Evolutionary conservation across 1,284 basidiomycete species (phyloP).

Genomic region (Stygiomarasmius scandens): DNA sequence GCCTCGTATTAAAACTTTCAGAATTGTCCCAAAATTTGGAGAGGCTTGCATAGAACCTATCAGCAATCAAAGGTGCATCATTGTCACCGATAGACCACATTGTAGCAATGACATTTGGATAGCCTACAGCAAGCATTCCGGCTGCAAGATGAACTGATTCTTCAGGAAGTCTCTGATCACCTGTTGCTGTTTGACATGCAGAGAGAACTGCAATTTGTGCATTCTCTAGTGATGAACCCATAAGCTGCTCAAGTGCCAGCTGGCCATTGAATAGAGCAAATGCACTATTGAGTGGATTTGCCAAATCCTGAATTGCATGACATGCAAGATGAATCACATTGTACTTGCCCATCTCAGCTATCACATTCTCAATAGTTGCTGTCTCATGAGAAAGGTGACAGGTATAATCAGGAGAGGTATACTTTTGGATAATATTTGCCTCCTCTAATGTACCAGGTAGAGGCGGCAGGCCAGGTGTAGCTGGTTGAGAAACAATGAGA

Average conservation of each 20-base stretch:
- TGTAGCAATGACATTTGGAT: conserved; percentile 20
- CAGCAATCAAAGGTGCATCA: conserved; percentile 3
- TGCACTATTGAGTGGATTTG: conserved; percentile 17
- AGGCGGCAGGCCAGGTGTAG: not conserved
- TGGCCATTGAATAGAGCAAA: conserved; percentile 16
- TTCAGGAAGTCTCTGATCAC: conserved; percentile 16
- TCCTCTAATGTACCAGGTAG: not conserved
- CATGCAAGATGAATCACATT: conserved; percentile 23
- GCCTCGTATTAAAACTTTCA: not conserved
- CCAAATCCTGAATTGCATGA: conserved; percentile 17
- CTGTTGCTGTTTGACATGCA: conserved; percentile 22
- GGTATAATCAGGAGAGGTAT: not conserved
- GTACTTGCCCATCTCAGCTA: conserved; percentile 7
- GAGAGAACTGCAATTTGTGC: conserved; percentile 21
- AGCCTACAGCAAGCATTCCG: conserved; percentile 19
- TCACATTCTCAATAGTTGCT: conserved; percentile 13
- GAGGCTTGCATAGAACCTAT: not conserved
- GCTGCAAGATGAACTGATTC: conserved; percentile 23
- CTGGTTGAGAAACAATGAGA: not conserved
- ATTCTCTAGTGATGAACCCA: conserved; percentile 12
- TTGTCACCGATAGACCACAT: conserved; percentile 21
- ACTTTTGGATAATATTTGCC: not conserved
- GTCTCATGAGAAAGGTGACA: not conserved
- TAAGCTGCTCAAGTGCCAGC: conserved; percentile 17
- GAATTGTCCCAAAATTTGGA: not conserved